Base-by-base conservation (phyloP, 2,329 filamentous ascomycete genomes). In the Cercospora zeina region DNA sequence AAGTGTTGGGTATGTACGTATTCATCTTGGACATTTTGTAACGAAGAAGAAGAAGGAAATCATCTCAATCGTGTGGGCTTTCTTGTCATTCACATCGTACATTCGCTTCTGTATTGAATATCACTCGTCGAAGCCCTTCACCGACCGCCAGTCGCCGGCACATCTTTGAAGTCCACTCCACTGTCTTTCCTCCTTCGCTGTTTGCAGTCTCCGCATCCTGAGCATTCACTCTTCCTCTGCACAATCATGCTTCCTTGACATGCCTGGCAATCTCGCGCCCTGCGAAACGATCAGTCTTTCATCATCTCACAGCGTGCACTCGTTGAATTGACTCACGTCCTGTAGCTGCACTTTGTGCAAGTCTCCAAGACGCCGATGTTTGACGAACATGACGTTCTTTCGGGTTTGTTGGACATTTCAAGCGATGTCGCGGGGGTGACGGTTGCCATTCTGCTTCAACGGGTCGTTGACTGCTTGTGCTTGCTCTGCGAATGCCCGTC, bases 101-200 rank as follows among this genome's bases (percentile, higher is more conserved):
- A 27, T 30, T 19, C 14, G 21, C 42, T 13, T 34, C 4, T 45
- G 14, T 16, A 8, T 2, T 45, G 36, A 34, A 34, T 10, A 33
- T 4, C n/a, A 19, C 7, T 53, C 30, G 49, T 4, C 49, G 31
- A 19, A 3, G 30, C n/a, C 49, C 14, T 8, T 33, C 31, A 31
- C 49, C 31, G 31, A 33, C 9, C 21, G 6, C 27, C 7, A 14
- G 27, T 5, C n/a, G 10, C 27, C 30, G 45, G 11, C 30, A 27
- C 56, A n/a, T 36, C 56, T 36, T 51, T 47, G 33, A 59, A 59
- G 13, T 36, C 56, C 14, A 59, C 56, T 21, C 56, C 56, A 39
- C 56, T 59, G 19, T 59, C 56, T 14, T 16, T 47, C 7, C 55
- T 39, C 31, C 21, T 27, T 16, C 56, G 45, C 19, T 8, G 31